Conservation (phyloP, 768 basidiomycete species). For the Phanerodontia chrysosporium region DNA sequence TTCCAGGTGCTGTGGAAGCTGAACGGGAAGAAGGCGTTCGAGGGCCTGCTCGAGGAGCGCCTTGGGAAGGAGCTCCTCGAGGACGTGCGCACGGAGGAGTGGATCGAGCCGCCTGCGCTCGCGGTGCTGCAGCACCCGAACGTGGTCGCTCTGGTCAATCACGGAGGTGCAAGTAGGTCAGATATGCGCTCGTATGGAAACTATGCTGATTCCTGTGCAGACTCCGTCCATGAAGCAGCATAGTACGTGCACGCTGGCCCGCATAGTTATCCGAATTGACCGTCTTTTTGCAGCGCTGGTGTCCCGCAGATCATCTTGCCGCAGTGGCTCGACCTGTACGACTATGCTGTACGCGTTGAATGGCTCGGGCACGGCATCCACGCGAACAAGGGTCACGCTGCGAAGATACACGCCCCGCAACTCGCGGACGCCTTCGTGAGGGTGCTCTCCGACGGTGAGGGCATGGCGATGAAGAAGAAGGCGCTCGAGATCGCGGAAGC, state of each 20-base stretch:
- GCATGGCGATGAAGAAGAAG: slow-evolving; percentile 6
- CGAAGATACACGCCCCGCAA: slow-evolving; percentile 14
- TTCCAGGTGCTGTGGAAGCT: slow-evolving; percentile 17
- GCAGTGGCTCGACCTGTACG: slow-evolving; percentile 23
- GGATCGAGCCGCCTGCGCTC: slow-evolving; percentile 12
- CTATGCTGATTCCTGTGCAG: not conserved
- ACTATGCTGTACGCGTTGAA: slow-evolving; percentile 19
- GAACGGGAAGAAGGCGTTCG: slow-evolving; percentile 10
- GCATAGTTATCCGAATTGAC: not conserved
- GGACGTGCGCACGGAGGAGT: slow-evolving; percentile 11
- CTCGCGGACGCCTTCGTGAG: slow-evolving; percentile 18
- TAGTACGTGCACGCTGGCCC: not conserved
- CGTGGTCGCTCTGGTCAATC: slow-evolving; percentile 13
- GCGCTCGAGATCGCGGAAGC: slow-evolving; percentile 7
- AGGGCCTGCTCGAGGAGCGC: slow-evolving; percentile 3
- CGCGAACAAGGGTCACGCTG: slow-evolving; percentile 17
- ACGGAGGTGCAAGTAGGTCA: slow-evolving; percentile 14
- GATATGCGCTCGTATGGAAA: not conserved
- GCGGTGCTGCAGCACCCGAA: slow-evolving; percentile 14
- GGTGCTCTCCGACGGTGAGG: slow-evolving; percentile 10
- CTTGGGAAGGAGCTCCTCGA: slow-evolving; percentile 1
- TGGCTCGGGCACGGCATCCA: slow-evolving; percentile 21
- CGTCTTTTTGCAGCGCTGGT: slow-evolving; percentile 8
- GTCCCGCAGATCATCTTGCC: slow-evolving; percentile 22
- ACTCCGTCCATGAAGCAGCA: slow-evolving; percentile 12